A percentile compares a stretch with the other conserved stretches of the same genome.
Evolutionary conservation across 2,329 filamentous ascomycete genomes (phyloP).

Genomic region (Aspergillus nomiae): DNA sequence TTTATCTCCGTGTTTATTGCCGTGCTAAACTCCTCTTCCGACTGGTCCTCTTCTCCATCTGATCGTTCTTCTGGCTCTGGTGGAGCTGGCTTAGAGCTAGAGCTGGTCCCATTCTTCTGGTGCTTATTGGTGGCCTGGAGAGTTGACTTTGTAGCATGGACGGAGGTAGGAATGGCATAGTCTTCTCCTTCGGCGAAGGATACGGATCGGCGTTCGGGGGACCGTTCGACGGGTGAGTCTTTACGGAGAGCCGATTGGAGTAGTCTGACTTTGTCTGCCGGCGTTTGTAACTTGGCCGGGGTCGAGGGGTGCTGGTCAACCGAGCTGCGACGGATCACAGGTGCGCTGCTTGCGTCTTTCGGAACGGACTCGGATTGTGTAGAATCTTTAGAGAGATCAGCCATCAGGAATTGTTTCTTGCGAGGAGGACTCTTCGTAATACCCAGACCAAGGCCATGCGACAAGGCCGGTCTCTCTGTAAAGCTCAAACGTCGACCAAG

Average conservation of each 20-base stretch:
- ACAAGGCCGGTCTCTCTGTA: slow-evolving; percentile 14
- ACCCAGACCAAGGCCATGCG: slow-evolving; percentile 27
- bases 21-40: neutral
- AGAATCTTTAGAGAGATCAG: slow-evolving; percentile 15
- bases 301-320: slow-evolving; percentile 13
- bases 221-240: slow-evolving; percentile 18
- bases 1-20: neutral
- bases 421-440: slow-evolving; percentile 31
- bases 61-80: too few relatives aligned
- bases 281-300: slow-evolving; percentile 15
- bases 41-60: neutral
- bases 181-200: slow-evolving; percentile 29
- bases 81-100: neutral
- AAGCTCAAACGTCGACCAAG: slow-evolving; percentile 20
- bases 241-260: slow-evolving; percentile 29
- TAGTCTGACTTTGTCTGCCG: slow-evolving; percentile 20
- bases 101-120: neutral
- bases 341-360: slow-evolving; percentile 10
- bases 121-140: slow-evolving; percentile 6
- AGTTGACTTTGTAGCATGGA: slow-evolving; percentile 13
- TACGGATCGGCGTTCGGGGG: slow-evolving; percentile 25
- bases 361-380: neutral
- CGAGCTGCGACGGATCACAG: slow-evolving; percentile 10
- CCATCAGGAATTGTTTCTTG: slow-evolving; percentile 11
- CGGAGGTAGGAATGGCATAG: slow-evolving; percentile 10